phyloP scores from a whole-genome alignment of 2,329 filamentous ascomycete species.

The Neonectria hederae region DNA sequence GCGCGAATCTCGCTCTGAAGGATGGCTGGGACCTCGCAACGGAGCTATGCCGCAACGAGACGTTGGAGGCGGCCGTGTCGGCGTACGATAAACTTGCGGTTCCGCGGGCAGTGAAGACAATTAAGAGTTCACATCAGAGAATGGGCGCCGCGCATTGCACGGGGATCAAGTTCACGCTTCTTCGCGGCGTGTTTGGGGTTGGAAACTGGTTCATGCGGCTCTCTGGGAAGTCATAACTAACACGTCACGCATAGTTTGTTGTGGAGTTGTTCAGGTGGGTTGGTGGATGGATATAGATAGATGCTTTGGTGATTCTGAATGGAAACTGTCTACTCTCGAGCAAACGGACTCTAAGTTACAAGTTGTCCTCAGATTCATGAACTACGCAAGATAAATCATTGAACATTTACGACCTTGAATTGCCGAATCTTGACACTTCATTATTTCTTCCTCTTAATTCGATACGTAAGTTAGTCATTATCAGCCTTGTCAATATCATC shows the following conservation, averaged over 20 bases:
- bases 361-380: too few species aligned
- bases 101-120: slow-evolving; percentile 41
- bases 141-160: slow-evolving; percentile 25
- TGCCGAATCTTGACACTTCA: too few species aligned
- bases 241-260: background rate
- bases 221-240: background rate
- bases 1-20: slow-evolving; percentile 55
- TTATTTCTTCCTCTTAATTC: too few species aligned
- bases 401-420: background rate
- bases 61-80: slow-evolving; percentile 41
- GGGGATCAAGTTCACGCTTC: slow-evolving; percentile 6
- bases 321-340: background rate
- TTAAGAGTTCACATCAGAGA: slow-evolving; percentile 33
- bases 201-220: slow-evolving; percentile 15
- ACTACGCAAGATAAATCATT: too few species aligned
- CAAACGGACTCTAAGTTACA: too few species aligned
- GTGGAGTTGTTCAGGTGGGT: background rate
- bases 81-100: slow-evolving; percentile 48
- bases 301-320: background rate
- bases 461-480: too few species aligned
- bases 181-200: slow-evolving; percentile 5
- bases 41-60: slow-evolving; percentile 41
- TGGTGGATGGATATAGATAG: background rate
- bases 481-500: too few species aligned
- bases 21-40: slow-evolving; percentile 54